These are phyloP conservation scores for Pestalotiopsis sp. DNA, from an alignment of 2,329 filamentous ascomycete species.

Conservation along the genomic window DNA sequence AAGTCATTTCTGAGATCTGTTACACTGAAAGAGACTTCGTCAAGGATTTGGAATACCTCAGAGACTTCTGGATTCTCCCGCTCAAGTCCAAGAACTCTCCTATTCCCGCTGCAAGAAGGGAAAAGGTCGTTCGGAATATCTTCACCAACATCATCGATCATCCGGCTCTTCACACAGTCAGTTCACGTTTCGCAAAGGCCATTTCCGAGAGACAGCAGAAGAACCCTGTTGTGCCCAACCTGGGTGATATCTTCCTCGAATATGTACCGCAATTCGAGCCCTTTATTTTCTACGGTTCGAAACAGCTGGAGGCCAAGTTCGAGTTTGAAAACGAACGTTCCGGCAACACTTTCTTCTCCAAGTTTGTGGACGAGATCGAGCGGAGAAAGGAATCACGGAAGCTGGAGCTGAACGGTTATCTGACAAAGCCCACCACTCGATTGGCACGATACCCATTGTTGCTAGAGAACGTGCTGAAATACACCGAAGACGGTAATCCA, in stretches of 20 bases:
- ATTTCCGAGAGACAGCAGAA: constrained; percentile 91
- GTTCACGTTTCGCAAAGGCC: constrained; percentile 84
- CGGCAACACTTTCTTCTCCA: constrained; percentile 80
- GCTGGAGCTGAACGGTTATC: constrained; percentile 93
- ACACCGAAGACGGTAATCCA: constrained; percentile 84
- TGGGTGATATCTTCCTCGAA: constrained; percentile 94
- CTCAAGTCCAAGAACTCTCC: constrained; percentile 81
- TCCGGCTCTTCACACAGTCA: constrained; percentile 83
- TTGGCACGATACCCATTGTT: constrained; percentile 91
- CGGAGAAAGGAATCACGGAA: constrained; percentile 95
- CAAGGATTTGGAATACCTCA: constrained; percentile 95
- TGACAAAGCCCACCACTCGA: constrained; percentile 96
- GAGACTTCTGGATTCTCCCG: constrained; percentile 98
- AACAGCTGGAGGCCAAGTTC: constrained; percentile 94
- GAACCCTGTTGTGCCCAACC: constrained; percentile 81
- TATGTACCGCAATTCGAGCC: constrained; percentile 92
- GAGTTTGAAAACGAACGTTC: constrained; percentile 97
- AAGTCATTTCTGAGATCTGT: constrained; percentile 97
- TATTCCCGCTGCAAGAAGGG: constrained; percentile 83
- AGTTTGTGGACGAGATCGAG: constrained; percentile 96
- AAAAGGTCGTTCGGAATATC: constrained; percentile 90
- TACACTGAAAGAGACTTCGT: constrained; percentile 99
- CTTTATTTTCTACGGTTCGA: constrained; percentile 95
- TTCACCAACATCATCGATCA: constrained; percentile 93
- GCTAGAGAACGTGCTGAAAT: constrained; percentile 88